phyloP scores from a whole-genome alignment of 2,329 filamentous ascomycete genomes.

The Penicillium sp. region DNA sequence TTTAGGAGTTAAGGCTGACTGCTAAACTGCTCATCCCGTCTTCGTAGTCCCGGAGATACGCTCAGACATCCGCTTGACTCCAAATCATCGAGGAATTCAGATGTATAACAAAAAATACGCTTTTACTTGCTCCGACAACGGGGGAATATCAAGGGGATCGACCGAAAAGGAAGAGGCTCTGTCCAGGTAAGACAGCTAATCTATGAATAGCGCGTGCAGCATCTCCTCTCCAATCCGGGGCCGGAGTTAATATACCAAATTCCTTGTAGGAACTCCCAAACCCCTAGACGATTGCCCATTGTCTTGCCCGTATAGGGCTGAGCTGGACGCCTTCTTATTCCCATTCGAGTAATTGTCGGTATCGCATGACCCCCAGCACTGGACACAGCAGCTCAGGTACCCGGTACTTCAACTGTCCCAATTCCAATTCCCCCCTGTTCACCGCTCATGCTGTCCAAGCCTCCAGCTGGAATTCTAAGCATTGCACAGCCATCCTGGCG shows the following conservation, averaged over 20 bases:
- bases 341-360: conserved; percentile 4
- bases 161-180: conserved; percentile 6
- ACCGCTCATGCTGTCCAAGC: conserved; percentile 21
- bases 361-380: conserved; percentile 2
- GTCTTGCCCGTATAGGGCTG: conserved; percentile 8
- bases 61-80: neutral
- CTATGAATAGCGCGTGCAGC: conserved; percentile 12
- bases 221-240: neutral
- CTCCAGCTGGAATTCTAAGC: conserved; percentile 18
- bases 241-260: neutral
- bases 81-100: too few species aligned
- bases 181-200: conserved; percentile 3
- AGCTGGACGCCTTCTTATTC: conserved; percentile 6
- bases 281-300: neutral
- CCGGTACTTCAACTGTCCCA: conserved; percentile 1
- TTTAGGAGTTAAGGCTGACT: neutral
- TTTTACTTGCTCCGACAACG: neutral
- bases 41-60: neutral
- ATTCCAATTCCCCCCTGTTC: conserved; percentile 8
- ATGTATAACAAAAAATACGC: neutral
- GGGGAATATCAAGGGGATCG: neutral
- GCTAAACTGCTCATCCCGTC: neutral
- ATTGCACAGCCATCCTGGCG: conserved; percentile 17
- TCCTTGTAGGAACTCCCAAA: neutral
- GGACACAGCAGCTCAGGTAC: conserved; percentile 12